These are phyloP conservation scores for Rubroboletus satanas DNA, from an alignment of 768 basidiomycete species.

Conservation along the genomic window DNA sequence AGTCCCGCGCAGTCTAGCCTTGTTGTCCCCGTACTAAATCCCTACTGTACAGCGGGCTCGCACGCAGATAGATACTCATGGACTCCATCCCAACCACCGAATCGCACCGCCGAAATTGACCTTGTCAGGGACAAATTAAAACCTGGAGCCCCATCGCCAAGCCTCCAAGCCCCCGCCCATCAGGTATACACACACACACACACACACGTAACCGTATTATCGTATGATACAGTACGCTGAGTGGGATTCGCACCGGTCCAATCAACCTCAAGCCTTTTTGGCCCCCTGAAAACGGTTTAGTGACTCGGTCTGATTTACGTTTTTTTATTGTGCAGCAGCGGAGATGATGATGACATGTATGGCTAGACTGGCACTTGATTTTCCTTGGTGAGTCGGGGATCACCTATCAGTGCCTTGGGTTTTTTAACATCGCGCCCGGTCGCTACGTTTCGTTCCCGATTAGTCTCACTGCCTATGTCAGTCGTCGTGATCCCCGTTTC, in stretches of 20 bases:
- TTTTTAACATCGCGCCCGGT: neutral
- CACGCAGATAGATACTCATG: neutral
- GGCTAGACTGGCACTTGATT: neutral
- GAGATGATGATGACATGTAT: neutral
- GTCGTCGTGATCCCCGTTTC: slow-evolving; percentile 5
- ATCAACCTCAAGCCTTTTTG: too few species aligned
- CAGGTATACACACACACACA: too few species aligned
- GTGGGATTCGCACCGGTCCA: too few species aligned
- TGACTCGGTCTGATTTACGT: slow-evolving; percentile 19
- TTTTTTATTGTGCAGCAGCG: neutral
- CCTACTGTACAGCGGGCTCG: neutral
- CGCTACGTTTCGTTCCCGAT: neutral
- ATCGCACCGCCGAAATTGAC: neutral
- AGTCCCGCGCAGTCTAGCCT: too few species aligned
- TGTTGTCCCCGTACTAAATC: too few species aligned
- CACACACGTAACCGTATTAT: too few species aligned
- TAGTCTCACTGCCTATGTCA: neutral
- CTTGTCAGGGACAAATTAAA: neutral
- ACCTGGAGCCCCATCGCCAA: slow-evolving; percentile 3
- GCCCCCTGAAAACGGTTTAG: slow-evolving; percentile 7
- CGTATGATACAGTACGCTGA: too few species aligned
- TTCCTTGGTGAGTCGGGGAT: neutral
- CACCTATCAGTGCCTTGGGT: neutral
- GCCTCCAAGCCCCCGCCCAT: slow-evolving; percentile 5
- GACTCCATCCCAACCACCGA: neutral